phyloP scores from a whole-genome alignment of 176 grass and related monocot genomes.

The Hsuehochloa calcarea region DNA sequence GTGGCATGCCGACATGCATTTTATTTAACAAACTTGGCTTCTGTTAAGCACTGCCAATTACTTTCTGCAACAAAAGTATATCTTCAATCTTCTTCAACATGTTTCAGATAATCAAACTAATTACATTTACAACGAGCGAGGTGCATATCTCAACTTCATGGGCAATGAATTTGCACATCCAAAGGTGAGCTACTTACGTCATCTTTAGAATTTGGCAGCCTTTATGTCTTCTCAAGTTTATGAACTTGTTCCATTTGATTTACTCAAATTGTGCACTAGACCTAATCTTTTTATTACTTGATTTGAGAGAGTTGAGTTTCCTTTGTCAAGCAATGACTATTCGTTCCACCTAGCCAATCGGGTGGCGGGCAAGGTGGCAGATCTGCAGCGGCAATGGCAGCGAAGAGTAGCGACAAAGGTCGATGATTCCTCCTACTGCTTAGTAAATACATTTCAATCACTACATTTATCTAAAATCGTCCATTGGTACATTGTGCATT shows the following conservation, averaged over 20 bases:
- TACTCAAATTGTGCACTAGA: neutral
- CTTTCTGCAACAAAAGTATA: neutral
- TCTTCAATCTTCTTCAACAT: slow-evolving; percentile 16
- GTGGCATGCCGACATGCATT: neutral
- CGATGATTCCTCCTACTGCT: too few relatives aligned
- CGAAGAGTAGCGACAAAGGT: too few relatives aligned
- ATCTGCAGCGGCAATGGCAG: slow-evolving; percentile 83
- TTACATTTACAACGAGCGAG: slow-evolving; percentile 83
- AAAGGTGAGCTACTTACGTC: slow-evolving; percentile 47
- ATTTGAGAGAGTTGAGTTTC: slow-evolving; percentile 91
- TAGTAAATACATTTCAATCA: too few relatives aligned
- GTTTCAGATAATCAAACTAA: slow-evolving; percentile 84
- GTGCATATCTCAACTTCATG: slow-evolving; percentile 92
- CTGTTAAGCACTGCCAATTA: slow-evolving; percentile 3
- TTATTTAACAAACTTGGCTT: neutral
- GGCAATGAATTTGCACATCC: slow-evolving; percentile 99
- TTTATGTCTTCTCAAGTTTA: slow-evolving; percentile 14
- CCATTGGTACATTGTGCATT: too few relatives aligned
- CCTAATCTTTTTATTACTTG: slow-evolving; percentile 24
- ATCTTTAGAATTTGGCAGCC: slow-evolving; percentile 8
- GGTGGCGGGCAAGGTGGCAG: too few relatives aligned
- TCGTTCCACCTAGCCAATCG: slow-evolving; percentile 73
- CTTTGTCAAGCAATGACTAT: slow-evolving; percentile 81
- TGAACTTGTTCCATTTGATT: neutral
- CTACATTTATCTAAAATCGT: too few relatives aligned